Base-by-base conservation (phyloP, 1,284 basidiomycete genomes). In the Leucoagaricus sp. region DNA sequence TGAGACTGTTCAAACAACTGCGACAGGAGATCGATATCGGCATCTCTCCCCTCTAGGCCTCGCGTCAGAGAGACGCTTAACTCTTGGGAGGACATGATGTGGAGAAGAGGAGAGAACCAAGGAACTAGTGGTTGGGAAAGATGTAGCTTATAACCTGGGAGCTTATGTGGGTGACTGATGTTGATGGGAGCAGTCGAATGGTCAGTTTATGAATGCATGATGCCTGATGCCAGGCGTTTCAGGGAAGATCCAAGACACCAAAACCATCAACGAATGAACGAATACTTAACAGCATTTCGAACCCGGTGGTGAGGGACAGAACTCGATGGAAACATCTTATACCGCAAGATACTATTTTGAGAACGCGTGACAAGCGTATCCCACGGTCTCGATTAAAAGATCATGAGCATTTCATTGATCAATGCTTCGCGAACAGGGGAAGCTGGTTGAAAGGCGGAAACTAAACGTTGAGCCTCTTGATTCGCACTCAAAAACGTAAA, bases 1-100 rank as follows among this genome's bases (percentile, higher is more conserved):
- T 77, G 77, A 42, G 79, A 65, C 46, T 75, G 61, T 41, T 74
- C 74, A 59, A 72, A 80, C 19, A 76, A 67, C 2, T 48, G 15
- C 19, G 58, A 29, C 8, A 77, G 62, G 1, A 58, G 25, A 33
- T 77, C 74, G 12, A 77, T 57, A 31, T 71, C 58, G 5, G 72
- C 69, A 56, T 79, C 77, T 34, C 72, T 72, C 6, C 68, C 75
- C 1, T 61, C 56, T 12, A 79, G 66, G 17, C 74, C 72, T 13
- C 55, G 48, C 4, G 57, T 50, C 12, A 60, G 46, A 13, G 41
- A 7, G 63, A 67, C 45, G 4, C 23, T 45, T 4, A n/a, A 23
- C 13, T 41, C 38, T 4, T 51, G 28, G 8, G 57, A 28, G 38
- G 55, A 9, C 54, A 53, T 47, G 29, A 47, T 44, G 13, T 42